Percentiles rank a stretch among this genome's conserved stretches.
phyloP scores from a whole-genome alignment of 179 eudicot genomes.

The Vitellaria paradoxa region DNA sequence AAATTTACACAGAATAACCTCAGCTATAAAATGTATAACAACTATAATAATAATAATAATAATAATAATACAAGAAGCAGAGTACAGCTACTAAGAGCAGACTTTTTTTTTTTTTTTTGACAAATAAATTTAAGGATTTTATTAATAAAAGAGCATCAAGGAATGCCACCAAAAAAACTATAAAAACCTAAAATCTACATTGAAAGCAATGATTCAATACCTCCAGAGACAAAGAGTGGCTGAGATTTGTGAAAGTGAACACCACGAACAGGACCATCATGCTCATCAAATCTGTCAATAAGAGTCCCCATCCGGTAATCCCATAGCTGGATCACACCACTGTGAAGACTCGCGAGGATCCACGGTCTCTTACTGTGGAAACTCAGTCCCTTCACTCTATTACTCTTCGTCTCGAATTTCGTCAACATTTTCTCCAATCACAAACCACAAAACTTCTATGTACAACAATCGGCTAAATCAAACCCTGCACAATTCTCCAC shows the following conservation, averaged over 20 bases:
- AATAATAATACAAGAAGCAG: not conserved
- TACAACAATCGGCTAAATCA: slow-evolving; percentile 2
- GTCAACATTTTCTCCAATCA: slow-evolving; percentile 60
- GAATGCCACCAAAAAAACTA: too few relatives aligned
- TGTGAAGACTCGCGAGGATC: slow-evolving; percentile 85
- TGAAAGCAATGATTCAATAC: slow-evolving; percentile 24
- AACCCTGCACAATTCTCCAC: slow-evolving; percentile 22
- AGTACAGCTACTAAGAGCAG: not conserved
- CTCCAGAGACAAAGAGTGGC: slow-evolving; percentile 86
- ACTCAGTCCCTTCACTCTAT: slow-evolving; percentile 81
- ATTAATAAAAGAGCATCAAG: too few relatives aligned
- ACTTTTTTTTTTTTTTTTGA: not conserved
- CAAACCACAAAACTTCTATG: slow-evolving; percentile 1
- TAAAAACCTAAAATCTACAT: not conserved
- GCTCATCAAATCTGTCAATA: slow-evolving; percentile 83
- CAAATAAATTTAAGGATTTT: too few relatives aligned
- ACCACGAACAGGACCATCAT: slow-evolving; percentile 95
- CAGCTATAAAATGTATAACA: not conserved
- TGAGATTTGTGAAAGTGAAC: slow-evolving; percentile 80
- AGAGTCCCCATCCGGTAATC: slow-evolving; percentile 92
- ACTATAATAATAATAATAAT: not conserved
- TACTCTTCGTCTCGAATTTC: slow-evolving; percentile 86
- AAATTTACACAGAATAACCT: not conserved
- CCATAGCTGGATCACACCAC: slow-evolving; percentile 92
- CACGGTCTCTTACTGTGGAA: slow-evolving; percentile 81